These are phyloP conservation scores for Furcasterigmium furcatum DNA, from an alignment of 2,329 filamentous ascomycete species.

Conservation along the genomic window DNA sequence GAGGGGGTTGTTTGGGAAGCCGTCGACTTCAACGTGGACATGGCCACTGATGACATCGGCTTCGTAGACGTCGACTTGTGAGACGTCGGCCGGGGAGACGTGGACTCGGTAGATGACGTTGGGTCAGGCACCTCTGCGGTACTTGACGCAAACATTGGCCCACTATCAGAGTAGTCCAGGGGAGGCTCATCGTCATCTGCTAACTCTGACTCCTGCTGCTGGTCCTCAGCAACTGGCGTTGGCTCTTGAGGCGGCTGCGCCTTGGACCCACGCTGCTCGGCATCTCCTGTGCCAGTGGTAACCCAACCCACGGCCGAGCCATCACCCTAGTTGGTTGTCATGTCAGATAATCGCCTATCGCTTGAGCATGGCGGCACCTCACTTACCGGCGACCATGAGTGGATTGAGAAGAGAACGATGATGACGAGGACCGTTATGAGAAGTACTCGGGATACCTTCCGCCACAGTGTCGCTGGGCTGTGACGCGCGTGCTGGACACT, in stretches of 20 bases:
- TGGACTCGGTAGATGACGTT: background rate
- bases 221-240: background rate
- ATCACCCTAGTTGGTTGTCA: background rate
- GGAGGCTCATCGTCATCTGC: background rate
- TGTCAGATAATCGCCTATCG: background rate
- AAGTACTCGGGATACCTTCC: background rate
- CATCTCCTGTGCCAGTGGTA: background rate
- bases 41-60: too few relatives aligned
- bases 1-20: too few relatives aligned
- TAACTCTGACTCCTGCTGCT: background rate
- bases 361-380: background rate
- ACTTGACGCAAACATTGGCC: background rate
- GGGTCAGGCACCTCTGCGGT: background rate
- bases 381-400: background rate
- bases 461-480: background rate
- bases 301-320: background rate
- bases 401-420: background rate
- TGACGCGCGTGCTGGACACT: background rate
- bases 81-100: background rate
- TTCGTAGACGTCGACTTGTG: background rate
- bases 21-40: too few relatives aligned
- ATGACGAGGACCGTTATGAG: background rate
- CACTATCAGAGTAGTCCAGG: background rate
- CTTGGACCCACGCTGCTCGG: background rate
- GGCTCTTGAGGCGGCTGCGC: background rate